phyloP scores from a whole-genome alignment of 169 alveolate species.

The Pseudocohnilembus persalinus region DNA sequence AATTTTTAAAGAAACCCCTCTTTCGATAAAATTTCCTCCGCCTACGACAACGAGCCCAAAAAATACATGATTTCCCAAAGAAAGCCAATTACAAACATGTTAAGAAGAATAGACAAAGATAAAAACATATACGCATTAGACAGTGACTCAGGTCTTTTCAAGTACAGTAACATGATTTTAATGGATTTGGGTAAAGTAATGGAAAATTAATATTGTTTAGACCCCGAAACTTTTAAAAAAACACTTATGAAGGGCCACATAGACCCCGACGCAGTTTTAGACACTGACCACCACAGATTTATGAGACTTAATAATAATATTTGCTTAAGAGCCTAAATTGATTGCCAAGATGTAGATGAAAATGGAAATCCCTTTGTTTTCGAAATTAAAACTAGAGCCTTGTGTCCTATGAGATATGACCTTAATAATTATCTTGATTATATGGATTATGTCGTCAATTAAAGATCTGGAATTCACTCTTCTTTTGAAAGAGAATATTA shows the following conservation, averaged over 20 bases:
- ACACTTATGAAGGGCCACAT: slow-evolving; percentile 19
- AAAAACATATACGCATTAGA: slow-evolving; percentile 62
- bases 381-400: slow-evolving; percentile 80
- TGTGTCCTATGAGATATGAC: slow-evolving; percentile 73
- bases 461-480: slow-evolving; percentile 57
- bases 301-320: slow-evolving; percentile 42
- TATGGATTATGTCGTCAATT: slow-evolving; percentile 63
- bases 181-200: slow-evolving; percentile 66
- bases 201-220: slow-evolving; percentile 61
- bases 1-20: slow-evolving; percentile 48
- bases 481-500: slow-evolving; percentile 78
- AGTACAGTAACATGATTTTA: slow-evolving; percentile 49
- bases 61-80: slow-evolving; percentile 76
- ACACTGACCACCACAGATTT: slow-evolving; percentile 47
- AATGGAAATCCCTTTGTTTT: slow-evolving; percentile 59
- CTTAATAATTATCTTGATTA: slow-evolving; percentile 58
- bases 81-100: slow-evolving; percentile 65
- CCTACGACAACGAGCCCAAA: slow-evolving; percentile 61
- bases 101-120: slow-evolving; percentile 43
- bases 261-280: slow-evolving; percentile 27
- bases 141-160: slow-evolving; percentile 65
- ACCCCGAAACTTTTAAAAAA: slow-evolving; percentile 47
- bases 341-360: slow-evolving; percentile 51
- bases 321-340: slow-evolving; percentile 72
- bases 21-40: slow-evolving; percentile 48